Percentiles rank a stretch among this genome's conserved stretches.
Evolutionary conservation across 805 yeast species (phyloP).

Genomic region (Alloascoidea africana): DNA sequence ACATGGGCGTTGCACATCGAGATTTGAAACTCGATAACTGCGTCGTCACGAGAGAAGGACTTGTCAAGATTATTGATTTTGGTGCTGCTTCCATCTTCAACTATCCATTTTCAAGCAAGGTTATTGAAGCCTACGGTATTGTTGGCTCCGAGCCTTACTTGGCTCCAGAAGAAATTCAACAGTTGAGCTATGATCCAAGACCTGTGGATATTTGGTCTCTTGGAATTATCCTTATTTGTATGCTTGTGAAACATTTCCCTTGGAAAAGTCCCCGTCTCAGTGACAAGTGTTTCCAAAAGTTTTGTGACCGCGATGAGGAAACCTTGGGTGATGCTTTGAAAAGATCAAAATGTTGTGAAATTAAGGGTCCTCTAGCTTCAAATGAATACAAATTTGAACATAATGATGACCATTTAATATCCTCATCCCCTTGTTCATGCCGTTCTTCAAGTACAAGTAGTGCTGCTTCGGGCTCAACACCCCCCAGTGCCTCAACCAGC

Average conservation of each 20-base stretch:
- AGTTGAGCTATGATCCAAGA: slow-evolving; percentile 73
- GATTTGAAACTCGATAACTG: slow-evolving; percentile 89
- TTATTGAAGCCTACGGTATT: slow-evolving; percentile 68
- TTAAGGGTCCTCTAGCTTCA: background rate
- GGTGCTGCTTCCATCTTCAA: slow-evolving; percentile 88
- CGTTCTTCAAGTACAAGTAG: too few species aligned
- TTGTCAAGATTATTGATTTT: slow-evolving; percentile 82
- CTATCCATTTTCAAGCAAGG: slow-evolving; percentile 63
- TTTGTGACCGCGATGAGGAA: slow-evolving; percentile 47
- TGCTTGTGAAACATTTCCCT: slow-evolving; percentile 83
- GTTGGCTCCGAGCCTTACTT: slow-evolving; percentile 84
- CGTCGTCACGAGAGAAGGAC: slow-evolving; percentile 69
- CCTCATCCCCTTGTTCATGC: background rate
- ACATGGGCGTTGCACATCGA: slow-evolving; percentile 79
- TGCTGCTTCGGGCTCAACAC: too few species aligned
- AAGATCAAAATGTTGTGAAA: background rate
- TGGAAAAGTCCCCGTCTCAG: slow-evolving; percentile 83
- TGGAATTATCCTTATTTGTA: slow-evolving; percentile 84
- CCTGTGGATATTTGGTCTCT: slow-evolving; percentile 93
- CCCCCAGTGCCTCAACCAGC: background rate
- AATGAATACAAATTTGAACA: background rate
- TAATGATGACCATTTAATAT: too few species aligned
- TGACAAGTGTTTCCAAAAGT: slow-evolving; percentile 73
- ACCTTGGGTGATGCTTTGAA: background rate
- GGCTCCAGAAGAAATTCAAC: slow-evolving; percentile 85